Conservation (phyloP, 805 yeast genomes). For the Cyberlindnera japonica region DNA sequence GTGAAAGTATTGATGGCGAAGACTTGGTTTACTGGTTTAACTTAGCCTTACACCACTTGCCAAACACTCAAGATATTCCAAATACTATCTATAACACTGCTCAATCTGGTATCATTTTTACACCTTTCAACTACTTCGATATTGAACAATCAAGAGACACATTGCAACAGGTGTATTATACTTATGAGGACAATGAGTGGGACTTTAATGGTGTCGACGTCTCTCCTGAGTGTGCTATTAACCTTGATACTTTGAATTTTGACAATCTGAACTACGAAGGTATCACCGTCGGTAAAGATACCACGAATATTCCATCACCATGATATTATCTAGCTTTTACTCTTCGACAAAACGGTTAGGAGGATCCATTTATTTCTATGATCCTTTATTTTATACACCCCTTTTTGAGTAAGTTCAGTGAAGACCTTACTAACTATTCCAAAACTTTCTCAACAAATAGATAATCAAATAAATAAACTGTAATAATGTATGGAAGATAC, state of each 20-base stretch:
- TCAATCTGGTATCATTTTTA: conserved; percentile 22
- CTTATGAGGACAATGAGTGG: conserved; percentile 21
- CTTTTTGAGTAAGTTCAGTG: no score
- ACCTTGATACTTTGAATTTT: conserved; percentile 17
- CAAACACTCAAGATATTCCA: conserved; percentile 31
- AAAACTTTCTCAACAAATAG: no score
- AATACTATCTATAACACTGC: conserved; percentile 29
- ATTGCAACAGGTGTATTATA: conserved; percentile 23
- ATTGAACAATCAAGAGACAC: conserved; percentile 24
- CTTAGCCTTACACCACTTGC: conserved; percentile 29
- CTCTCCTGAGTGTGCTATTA: conserved; percentile 19
- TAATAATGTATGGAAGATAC: no score
- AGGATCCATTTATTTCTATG: no score
- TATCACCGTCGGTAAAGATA: conserved; percentile 19
- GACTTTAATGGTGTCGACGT: conserved; percentile 24
- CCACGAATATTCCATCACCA: conserved; percentile 26
- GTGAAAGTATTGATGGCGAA: conserved; percentile 26
- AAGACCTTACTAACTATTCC: no score
- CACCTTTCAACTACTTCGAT: conserved; percentile 30
- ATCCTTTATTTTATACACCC: no score
- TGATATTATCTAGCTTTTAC: no score
- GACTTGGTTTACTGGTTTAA: conserved; percentile 31
- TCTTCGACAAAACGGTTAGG: no score
- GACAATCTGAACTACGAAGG: conserved; percentile 23
- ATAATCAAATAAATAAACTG: no score